Conservation (phyloP, 1,284 basidiomycete species). For the Naganishia liquefaciens region DNA sequence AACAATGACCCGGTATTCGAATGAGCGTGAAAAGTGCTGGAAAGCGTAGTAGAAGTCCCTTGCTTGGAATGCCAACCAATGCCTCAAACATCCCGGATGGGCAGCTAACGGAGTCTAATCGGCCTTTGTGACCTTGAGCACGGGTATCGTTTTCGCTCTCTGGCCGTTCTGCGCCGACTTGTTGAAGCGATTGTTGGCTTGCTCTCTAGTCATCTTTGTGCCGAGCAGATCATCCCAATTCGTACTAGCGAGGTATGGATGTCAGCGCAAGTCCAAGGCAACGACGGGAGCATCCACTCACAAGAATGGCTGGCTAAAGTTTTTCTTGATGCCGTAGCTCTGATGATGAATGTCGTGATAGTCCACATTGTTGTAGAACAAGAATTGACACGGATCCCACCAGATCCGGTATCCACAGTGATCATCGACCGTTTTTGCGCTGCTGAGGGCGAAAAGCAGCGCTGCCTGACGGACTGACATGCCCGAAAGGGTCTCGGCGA, state of each 20-base stretch:
- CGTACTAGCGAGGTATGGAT: constrained; percentile 43
- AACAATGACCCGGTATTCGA: constrained; percentile 15
- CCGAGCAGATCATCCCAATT: constrained; percentile 54
- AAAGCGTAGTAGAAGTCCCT: constrained; percentile 5
- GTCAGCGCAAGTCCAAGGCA: background rate
- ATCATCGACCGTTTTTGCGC: constrained; percentile 94
- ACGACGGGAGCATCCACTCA: constrained; percentile 37
- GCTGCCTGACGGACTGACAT: constrained; percentile 84
- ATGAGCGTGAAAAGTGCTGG: constrained; percentile 2
- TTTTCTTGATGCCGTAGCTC: constrained; percentile 88
- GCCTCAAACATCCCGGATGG: background rate
- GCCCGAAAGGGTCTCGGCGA: constrained; percentile 70
- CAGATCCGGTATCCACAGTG: constrained; percentile 91
- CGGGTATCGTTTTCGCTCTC: constrained; percentile 15
- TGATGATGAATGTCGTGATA: constrained; percentile 99
- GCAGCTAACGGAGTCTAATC: background rate
- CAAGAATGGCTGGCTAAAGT: constrained; percentile 93
- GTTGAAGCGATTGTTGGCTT: constrained; percentile 38
- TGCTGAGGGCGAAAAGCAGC: constrained; percentile 79
- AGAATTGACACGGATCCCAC: constrained; percentile 82
- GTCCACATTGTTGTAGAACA: constrained; percentile 91
- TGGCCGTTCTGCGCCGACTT: constrained; percentile 19
- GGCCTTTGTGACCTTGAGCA: constrained; percentile 23
- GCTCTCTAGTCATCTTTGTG: constrained; percentile 51
- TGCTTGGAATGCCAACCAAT: background rate